Base-by-base conservation (phyloP, 768 basidiomycete genomes). In the Collybia nuda region DNA sequence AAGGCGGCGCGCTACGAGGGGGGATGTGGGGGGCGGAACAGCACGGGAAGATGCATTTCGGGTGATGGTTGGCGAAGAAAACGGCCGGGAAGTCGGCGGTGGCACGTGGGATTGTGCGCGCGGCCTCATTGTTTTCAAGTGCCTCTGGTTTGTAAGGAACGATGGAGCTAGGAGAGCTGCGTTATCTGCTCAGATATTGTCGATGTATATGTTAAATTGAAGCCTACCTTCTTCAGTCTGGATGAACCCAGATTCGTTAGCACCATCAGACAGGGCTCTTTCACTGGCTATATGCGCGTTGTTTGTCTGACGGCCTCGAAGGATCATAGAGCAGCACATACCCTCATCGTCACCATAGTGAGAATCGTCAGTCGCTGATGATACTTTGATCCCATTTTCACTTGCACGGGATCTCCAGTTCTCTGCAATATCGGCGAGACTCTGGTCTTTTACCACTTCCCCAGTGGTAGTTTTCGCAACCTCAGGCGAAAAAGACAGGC, bases 401-500 rank as follows among this genome's bases (percentile, higher is more conserved):
- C 72, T 82, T 44, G 86, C 85, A 44, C 86, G 74, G 24, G 79
- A 82, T 49, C 88, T 77, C 88, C 88, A 90, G 62, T 80, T 88
- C 28, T 78, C 76, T 4, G 84, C 78, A 35, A 83, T 77, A 62
- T 86, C 82, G 14, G 81, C 79, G 19, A 83, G 70, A 59, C 75
- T 78, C 56, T 75, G 73, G 56, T 76, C 76, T 55, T 70, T 68
- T 50, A 56, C 60, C 37, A 48, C 53, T 23, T 47, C 11, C 45
- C 45, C 54, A 7, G 54, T 41, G 35, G 57, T 52, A 48, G 50
- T 29, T 53, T 57, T 65, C 22, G 59, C 50, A 35, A 73, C 72
- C 57, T 78, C 78, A 11, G 75, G 79, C 15, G 78, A 82, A 18
- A 72, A 66, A 35, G 72, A 62, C 63, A 76, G 64, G 46, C 73